Conservation (phyloP, 2,329 filamentous ascomycete species). For the Blastomyces percursus region DNA sequence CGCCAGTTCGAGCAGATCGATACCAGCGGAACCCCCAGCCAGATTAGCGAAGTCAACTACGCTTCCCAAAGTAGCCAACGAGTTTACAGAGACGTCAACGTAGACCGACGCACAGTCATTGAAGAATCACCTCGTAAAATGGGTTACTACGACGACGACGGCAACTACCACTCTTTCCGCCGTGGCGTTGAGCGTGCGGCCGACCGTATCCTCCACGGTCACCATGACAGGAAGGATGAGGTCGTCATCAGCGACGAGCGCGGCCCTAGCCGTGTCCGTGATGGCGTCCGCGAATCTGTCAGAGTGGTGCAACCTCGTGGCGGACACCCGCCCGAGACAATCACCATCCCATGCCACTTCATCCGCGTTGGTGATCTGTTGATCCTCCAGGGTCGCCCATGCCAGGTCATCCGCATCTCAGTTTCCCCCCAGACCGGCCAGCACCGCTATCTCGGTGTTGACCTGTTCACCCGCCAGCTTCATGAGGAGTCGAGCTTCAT, state of each 20-base stretch:
- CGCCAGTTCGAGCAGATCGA: conserved; percentile 15
- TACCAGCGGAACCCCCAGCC: conserved; percentile 8
- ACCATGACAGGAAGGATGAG: conserved; percentile 30
- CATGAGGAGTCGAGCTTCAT: conserved; percentile 98
- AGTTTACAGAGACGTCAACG: conserved; percentile 38
- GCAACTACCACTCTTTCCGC: conserved; percentile 64
- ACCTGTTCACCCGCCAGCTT: conserved; percentile 99
- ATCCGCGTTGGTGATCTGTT: conserved; percentile 97
- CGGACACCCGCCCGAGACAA: conserved; percentile 58
- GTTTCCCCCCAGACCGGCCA: conserved; percentile 96
- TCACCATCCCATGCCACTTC: conserved; percentile 98
- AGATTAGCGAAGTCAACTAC: conserved; percentile 18
- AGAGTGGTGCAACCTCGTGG: conserved; percentile 43
- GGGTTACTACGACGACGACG: conserved; percentile 73
- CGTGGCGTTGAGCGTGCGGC: conserved; percentile 57
- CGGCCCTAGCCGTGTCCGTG: conserved; percentile 36
- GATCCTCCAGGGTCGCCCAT: conserved; percentile 96
- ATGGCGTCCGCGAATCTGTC: conserved; percentile 36
- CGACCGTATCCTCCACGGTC: conserved; percentile 53
- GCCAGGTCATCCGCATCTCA: conserved; percentile 99
- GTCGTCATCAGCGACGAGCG: conserved; percentile 33
- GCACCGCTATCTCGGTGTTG: conserved; percentile 98
- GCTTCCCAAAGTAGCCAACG: conserved; percentile 5
- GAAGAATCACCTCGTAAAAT: conserved; percentile 50
- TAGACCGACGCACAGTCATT: conserved; percentile 41